A percentile compares a stretch with the other conserved stretches of the same genome.
These are phyloP conservation scores for Hibiscus mutabilis DNA, from an alignment of 345 rosid species.

Conservation along the genomic window DNA sequence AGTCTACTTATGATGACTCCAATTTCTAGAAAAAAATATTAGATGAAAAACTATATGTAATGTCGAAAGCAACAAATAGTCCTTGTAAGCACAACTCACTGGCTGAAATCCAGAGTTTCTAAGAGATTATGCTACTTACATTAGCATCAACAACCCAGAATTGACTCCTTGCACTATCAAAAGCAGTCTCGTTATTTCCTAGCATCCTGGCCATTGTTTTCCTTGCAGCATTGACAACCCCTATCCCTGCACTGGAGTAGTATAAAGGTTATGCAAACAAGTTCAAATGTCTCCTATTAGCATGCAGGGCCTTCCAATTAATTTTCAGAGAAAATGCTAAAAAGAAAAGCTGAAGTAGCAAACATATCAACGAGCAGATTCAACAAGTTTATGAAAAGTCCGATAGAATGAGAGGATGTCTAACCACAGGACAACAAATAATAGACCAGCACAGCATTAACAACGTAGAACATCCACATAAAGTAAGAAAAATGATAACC, in stretches of 20 bases:
- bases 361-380: background rate
- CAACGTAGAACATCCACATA: background rate
- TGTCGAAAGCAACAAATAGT: background rate
- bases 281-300: background rate
- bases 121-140: slow-evolving; percentile 30
- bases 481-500: background rate
- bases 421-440: background rate
- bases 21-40: background rate
- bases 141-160: slow-evolving; percentile 98
- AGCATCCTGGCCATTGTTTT: slow-evolving; percentile 98
- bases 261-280: slow-evolving; percentile 17
- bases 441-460: background rate
- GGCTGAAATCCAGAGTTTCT: background rate
- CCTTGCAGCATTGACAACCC: slow-evolving; percentile 94
- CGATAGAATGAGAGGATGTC: background rate
- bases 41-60: background rate
- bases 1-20: background rate
- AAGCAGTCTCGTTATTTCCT: slow-evolving; percentile 77
- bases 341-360: background rate
- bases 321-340: background rate
- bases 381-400: background rate
- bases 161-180: slow-evolving; percentile 87
- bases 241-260: slow-evolving; percentile 86
- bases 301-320: background rate
- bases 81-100: background rate